Percentiles rank a stretch among this genome's conserved stretches.
phyloP scores from a whole-genome alignment of 1,139 yeast genomes.

The Sugiyamaella japonica region DNA sequence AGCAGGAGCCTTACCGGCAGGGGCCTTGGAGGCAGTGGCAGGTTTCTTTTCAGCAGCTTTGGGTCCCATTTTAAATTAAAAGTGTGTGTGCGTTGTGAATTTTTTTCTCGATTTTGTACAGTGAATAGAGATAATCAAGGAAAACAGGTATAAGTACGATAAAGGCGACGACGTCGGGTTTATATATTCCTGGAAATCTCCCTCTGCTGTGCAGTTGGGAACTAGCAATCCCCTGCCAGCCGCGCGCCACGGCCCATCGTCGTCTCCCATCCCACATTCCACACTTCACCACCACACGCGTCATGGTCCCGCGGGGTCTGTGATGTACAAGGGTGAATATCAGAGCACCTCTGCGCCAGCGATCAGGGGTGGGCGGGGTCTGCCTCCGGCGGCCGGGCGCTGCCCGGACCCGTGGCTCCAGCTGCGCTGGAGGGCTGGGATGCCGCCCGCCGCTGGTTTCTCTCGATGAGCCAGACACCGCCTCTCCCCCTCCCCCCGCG shows the following conservation, averaged over 20 bases:
- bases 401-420: not conserved
- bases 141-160: conserved; percentile 19
- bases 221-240: not conserved
- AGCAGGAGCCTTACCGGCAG: conserved; percentile 94
- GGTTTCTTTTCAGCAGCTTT: conserved; percentile 88
- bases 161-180: conserved; percentile 18
- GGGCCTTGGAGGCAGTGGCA: conserved; percentile 50
- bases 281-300: not conserved
- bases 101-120: conserved; percentile 37
- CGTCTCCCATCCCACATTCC: conserved; percentile 2
- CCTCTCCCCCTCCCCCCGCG: too few species aligned
- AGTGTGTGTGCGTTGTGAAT: conserved; percentile 25
- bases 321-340: conserved; percentile 5
- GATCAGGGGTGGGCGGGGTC: not conserved
- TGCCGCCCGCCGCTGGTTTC: too few species aligned
- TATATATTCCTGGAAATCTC: conserved; percentile 12
- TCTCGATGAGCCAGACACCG: too few species aligned
- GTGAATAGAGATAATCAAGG: conserved; percentile 29
- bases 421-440: not conserved
- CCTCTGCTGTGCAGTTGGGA: conserved; percentile 11
- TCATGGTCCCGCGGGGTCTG: not conserved
- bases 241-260: not conserved
- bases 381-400: not conserved
- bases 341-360: conserved; percentile 6
- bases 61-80: conserved; percentile 71